Evolutionary conservation across 2,329 filamentous ascomycete genomes (phyloP).

Genomic region (Akanthomyces muscarius): DNA sequence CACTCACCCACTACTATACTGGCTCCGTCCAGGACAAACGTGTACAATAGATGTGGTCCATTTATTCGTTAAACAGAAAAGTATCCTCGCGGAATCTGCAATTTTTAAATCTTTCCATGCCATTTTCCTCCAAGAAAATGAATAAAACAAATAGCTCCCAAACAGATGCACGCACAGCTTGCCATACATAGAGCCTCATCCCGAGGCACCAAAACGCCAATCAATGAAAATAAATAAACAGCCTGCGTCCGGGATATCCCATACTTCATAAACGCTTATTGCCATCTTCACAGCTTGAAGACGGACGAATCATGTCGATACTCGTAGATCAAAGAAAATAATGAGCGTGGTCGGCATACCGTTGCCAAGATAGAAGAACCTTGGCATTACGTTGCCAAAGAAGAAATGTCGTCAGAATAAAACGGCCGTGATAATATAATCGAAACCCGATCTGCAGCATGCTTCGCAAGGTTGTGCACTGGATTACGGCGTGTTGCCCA

Average conservation of each 20-base stretch:
- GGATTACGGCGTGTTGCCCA: conserved; percentile 35
- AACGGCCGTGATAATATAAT: background rate
- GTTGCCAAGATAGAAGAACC: background rate
- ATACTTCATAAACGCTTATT: background rate
- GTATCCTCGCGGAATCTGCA: background rate
- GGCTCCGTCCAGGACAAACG: too few relatives aligned
- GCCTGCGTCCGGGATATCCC: background rate
- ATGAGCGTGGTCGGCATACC: too few relatives aligned
- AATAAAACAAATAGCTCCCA: background rate
- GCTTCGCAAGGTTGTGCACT: too few relatives aligned
- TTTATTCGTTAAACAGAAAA: too few relatives aligned
- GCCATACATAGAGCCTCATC: background rate
- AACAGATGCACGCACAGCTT: background rate
- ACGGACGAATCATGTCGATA: background rate
- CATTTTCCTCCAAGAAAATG: background rate
- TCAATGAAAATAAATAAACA: background rate
- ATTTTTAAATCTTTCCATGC: background rate
- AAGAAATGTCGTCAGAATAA: conserved; percentile 12
- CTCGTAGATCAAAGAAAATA: background rate
- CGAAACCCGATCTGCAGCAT: too few relatives aligned
- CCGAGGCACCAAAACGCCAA: background rate
- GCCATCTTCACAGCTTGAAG: too few relatives aligned
- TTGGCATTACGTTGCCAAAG: background rate
- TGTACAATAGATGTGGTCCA: too few relatives aligned
- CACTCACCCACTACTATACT: too few relatives aligned